These are phyloP conservation scores for Orychophragmus violaceus DNA, from an alignment of 345 rosid species.

Conservation along the genomic window DNA sequence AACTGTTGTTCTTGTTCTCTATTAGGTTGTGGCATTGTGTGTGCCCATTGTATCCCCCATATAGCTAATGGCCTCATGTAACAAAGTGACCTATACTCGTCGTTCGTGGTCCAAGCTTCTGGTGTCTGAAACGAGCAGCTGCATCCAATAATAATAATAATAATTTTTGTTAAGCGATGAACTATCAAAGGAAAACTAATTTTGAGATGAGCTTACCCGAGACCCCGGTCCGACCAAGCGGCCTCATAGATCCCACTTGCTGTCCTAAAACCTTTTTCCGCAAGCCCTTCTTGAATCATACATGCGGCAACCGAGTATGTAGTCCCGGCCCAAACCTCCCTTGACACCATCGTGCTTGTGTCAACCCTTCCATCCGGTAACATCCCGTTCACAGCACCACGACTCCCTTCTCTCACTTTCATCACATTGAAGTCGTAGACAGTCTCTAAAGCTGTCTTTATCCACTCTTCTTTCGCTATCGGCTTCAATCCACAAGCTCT, in stretches of 20 bases:
- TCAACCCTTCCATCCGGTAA: conserved; percentile 63
- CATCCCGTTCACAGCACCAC: conserved; percentile 75
- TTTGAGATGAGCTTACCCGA: conserved; percentile 36
- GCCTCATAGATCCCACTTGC: conserved; percentile 57
- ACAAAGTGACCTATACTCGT: conserved; percentile 51
- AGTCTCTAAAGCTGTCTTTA: conserved; percentile 47
- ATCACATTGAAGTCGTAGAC: conserved; percentile 61
- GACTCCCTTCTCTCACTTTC: conserved; percentile 50
- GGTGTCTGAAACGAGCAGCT: conserved; percentile 73
- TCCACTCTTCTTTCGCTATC: conserved; percentile 51
- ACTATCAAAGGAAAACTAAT: background rate
- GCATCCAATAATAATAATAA: background rate
- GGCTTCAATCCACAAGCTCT: conserved; percentile 61
- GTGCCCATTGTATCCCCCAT: conserved; percentile 82
- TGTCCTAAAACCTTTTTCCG: conserved; percentile 50
- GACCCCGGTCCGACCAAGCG: conserved; percentile 60
- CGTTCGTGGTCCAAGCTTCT: conserved; percentile 57
- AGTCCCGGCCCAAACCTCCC: conserved; percentile 76
- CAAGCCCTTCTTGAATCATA: conserved; percentile 66
- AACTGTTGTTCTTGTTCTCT: conserved; percentile 25
- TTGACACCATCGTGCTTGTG: conserved; percentile 45
- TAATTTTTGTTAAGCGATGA: background rate
- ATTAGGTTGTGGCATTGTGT: conserved; percentile 40
- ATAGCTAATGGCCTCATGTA: conserved; percentile 82
- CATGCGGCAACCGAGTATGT: conserved; percentile 71